Percentiles rank a stretch among this genome's conserved stretches.
Conservation (phyloP, 345 rosid genomes). For the Aquilaria sinensis region DNA sequence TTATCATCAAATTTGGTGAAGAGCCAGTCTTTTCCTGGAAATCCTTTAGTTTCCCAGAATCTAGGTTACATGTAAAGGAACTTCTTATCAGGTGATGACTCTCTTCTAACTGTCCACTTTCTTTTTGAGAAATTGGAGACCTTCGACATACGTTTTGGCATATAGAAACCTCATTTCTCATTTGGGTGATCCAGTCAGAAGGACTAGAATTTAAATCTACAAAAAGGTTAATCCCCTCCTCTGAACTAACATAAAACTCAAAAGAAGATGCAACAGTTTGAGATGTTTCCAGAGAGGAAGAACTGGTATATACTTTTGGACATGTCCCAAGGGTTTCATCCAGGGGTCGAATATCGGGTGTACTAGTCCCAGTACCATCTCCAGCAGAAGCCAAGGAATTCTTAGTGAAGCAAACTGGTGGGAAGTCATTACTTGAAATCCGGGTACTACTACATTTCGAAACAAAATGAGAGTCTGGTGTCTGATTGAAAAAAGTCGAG, state of each 20-base stretch:
- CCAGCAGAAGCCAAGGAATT: constrained; percentile 7
- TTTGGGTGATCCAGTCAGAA: constrained; percentile 60
- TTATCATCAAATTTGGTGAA: constrained; percentile 23
- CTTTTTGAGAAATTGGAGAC: constrained; percentile 32
- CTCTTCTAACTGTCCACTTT: constrained; percentile 33
- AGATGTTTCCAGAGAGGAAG: constrained; percentile 16
- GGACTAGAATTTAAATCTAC: constrained; percentile 68
- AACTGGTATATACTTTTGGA: constrained; percentile 20
- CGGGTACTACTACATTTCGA: constrained; percentile 22
- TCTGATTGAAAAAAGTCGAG: constrained; percentile 17
- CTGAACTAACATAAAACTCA: constrained; percentile 65
- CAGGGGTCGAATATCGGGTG: constrained; percentile 18
- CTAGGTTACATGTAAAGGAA: constrained; percentile 18
- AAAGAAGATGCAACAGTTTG: constrained; percentile 39
- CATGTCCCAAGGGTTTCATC: constrained; percentile 23
- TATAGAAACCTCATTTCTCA: constrained; percentile 46
- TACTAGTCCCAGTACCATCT: constrained; percentile 23
- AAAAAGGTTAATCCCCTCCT: constrained; percentile 68
- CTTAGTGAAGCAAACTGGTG: constrained; percentile 15
- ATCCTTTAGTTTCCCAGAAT: constrained; percentile 29
- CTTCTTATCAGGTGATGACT: constrained; percentile 34
- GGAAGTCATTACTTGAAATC: constrained; percentile 19
- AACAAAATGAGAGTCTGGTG: constrained; percentile 19
- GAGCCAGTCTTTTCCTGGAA: constrained; percentile 22
- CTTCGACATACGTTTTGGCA: constrained; percentile 31